Conservation (phyloP, 495 filamentous ascomycete genomes). For the Aspergillus cristatus region DNA sequence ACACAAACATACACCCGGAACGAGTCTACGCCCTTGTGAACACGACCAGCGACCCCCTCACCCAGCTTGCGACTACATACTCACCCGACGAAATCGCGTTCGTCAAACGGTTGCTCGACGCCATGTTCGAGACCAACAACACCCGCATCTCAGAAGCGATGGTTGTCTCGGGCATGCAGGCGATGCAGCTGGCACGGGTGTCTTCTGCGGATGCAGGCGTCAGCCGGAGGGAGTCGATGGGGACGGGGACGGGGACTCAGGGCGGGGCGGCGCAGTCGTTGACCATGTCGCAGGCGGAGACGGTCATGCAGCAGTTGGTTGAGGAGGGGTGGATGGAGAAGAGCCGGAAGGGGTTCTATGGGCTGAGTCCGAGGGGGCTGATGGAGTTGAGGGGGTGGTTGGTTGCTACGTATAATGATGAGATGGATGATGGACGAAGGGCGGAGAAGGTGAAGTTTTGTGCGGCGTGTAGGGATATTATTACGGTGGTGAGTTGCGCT, state of each 20-base stretch:
- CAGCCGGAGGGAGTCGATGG: constrained; percentile 28
- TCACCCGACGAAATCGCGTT: constrained; percentile 81
- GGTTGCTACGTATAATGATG: constrained; percentile 73
- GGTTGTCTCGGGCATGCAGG: constrained; percentile 68
- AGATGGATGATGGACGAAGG: constrained; percentile 35
- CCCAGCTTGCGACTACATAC: constrained; percentile 77
- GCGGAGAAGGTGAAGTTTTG: constrained; percentile 71
- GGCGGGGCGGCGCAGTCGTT: constrained; percentile 46
- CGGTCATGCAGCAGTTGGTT: constrained; percentile 56
- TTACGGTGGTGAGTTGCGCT: constrained; percentile 54
- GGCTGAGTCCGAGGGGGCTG: constrained; percentile 63
- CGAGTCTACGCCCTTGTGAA: constrained; percentile 76
- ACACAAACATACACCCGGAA: constrained; percentile 11
- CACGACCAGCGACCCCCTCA: constrained; percentile 69
- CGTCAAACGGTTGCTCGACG: constrained; percentile 79
- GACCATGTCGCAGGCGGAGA: constrained; percentile 68
- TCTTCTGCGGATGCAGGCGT: constrained; percentile 17
- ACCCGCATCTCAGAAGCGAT: constrained; percentile 66
- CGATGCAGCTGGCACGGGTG: constrained; percentile 38
- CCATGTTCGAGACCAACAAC: constrained; percentile 86
- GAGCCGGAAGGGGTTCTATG: constrained; percentile 60
- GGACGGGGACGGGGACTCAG: constrained; percentile 25
- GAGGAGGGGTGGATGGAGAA: constrained; percentile 80
- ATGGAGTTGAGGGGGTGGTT: constrained; percentile 82
- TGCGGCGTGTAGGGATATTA: constrained; percentile 79